Percentiles rank a stretch among this genome's conserved stretches.
These are phyloP conservation scores for Lolium rigidum DNA, from an alignment of 176 grass and related monocot genomes.

Conservation along the genomic window DNA sequence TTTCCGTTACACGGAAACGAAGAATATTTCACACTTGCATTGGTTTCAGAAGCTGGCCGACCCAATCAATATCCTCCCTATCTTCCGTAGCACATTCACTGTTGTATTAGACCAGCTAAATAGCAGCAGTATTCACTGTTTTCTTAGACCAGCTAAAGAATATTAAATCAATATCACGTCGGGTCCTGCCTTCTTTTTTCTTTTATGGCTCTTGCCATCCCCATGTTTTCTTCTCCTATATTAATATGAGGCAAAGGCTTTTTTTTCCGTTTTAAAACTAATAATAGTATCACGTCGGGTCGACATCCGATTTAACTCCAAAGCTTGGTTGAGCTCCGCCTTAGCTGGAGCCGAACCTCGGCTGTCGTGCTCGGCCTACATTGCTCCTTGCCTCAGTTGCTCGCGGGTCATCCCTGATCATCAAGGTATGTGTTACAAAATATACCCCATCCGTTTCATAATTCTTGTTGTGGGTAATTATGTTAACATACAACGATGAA, in stretches of 20 bases:
- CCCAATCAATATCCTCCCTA: conserved; percentile 19
- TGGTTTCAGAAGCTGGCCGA: conserved; percentile 34
- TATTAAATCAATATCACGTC: neutral
- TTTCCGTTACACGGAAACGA: conserved; percentile 45
- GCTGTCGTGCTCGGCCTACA: neutral
- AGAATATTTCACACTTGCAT: conserved; percentile 24
- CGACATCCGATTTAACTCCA: neutral
- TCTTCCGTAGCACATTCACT: neutral
- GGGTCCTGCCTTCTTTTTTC: too few relatives aligned
- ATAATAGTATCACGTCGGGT: neutral
- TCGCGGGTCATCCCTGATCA: too few relatives aligned
- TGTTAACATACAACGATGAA: too few relatives aligned
- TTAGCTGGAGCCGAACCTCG: neutral
- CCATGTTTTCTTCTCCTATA: too few relatives aligned
- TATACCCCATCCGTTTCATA: too few relatives aligned
- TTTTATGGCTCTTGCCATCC: too few relatives aligned
- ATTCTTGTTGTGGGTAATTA: too few relatives aligned
- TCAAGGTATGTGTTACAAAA: too few relatives aligned
- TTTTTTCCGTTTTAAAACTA: too few relatives aligned
- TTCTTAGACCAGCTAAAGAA: neutral
- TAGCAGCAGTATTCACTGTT: neutral
- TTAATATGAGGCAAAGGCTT: too few relatives aligned
- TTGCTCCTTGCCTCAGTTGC: neutral
- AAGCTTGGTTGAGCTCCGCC: conserved; percentile 1
- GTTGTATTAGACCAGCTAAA: neutral